phyloP scores from a whole-genome alignment of 2,329 filamentous ascomycete species.

The Hypoxylon rubiginosum region DNA sequence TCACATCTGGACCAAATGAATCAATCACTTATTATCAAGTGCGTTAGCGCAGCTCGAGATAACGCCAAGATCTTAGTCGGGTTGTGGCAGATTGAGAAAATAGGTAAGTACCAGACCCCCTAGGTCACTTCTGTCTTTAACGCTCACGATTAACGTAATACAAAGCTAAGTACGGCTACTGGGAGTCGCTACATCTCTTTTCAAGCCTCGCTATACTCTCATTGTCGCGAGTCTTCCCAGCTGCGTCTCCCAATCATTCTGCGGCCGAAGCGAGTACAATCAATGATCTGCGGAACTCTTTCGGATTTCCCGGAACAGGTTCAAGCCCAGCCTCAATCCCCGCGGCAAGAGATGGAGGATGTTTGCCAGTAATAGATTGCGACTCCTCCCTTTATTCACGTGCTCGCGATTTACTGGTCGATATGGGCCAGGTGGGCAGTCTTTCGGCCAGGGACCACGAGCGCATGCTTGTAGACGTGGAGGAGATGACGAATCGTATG shows the following conservation, averaged over 20 bases:
- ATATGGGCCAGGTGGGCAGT: neutral
- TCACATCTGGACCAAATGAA: neutral
- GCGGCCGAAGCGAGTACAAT: neutral
- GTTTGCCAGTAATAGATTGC: neutral
- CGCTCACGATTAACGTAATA: neutral
- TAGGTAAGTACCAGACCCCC: neutral
- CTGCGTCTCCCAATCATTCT: neutral
- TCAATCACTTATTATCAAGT: neutral
- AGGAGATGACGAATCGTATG: neutral
- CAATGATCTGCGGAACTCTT: neutral
- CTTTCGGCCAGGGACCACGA: neutral
- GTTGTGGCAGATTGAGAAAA: neutral
- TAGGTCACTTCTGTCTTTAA: neutral
- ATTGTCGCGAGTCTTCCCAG: neutral
- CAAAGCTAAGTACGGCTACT: neutral
- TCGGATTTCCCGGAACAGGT: neutral
- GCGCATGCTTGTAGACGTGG: neutral
- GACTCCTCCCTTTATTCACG: neutral
- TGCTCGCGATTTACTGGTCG: neutral
- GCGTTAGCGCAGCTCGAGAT: neutral
- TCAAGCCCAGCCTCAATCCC: neutral
- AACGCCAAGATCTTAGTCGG: neutral
- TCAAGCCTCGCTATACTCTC: neutral
- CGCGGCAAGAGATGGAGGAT: neutral
- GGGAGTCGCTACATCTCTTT: constrained; percentile 2